These are phyloP conservation scores for Cenchrus purpureus DNA, from an alignment of 176 grass and related monocot species.

Conservation along the genomic window DNA sequence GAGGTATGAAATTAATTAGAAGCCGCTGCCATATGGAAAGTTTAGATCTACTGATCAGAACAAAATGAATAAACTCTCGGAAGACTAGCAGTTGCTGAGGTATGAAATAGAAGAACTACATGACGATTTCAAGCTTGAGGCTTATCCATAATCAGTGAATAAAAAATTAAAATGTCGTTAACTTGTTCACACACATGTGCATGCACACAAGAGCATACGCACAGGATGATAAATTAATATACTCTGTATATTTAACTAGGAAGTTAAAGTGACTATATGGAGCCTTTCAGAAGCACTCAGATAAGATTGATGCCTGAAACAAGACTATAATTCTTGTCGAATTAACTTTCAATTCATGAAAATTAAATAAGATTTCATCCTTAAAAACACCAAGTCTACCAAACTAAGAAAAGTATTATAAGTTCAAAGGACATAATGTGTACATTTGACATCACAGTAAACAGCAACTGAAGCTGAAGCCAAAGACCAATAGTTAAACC, in stretches of 20 bases:
- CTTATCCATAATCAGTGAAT: not conserved
- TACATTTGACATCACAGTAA: constrained; percentile 10
- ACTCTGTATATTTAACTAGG: not conserved
- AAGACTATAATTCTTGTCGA: constrained; percentile 3
- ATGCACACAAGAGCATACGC: not conserved
- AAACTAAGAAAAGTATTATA: constrained; percentile 11
- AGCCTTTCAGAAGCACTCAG: constrained; percentile 22
- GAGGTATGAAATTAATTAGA: not conserved
- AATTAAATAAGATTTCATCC: not conserved
- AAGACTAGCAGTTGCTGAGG: not conserved
- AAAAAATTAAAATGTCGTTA: not conserved
- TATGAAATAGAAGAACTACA: not conserved
- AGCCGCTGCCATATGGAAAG: not conserved
- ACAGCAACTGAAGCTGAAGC: not conserved
- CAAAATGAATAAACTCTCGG: not conserved
- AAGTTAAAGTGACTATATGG: not conserved
- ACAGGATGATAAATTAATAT: not conserved
- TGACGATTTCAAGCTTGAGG: not conserved
- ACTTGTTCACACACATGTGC: not conserved
- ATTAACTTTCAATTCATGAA: constrained; percentile 27
- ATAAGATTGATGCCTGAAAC: not conserved
- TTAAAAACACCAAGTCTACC: not conserved
- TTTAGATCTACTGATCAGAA: not conserved
- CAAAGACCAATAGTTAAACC: constrained; percentile 7
- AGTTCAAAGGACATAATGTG: constrained; percentile 2